Percentiles rank a stretch among this genome's conserved stretches.
Conservation (phyloP, 2,329 filamentous ascomycete genomes). For the Ceratocystis smalleyi region DNA sequence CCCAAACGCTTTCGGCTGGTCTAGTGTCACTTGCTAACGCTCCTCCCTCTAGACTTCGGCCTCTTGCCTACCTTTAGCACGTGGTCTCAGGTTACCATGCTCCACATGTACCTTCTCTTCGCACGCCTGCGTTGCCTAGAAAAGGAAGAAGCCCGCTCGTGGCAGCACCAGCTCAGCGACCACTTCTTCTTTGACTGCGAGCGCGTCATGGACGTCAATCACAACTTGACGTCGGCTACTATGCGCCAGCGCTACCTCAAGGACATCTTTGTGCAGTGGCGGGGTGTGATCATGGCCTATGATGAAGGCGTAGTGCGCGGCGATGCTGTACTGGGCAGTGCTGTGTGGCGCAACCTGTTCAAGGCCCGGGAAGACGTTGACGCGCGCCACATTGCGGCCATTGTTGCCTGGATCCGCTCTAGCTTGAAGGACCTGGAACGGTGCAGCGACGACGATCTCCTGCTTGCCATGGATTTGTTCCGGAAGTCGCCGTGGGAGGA, state of each 20-base stretch:
- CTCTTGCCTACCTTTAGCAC: conserved; percentile 80
- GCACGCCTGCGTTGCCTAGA: conserved; percentile 70
- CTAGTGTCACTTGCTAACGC: conserved; percentile 2
- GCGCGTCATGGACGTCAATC: conserved; percentile 65
- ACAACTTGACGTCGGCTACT: conserved; percentile 48
- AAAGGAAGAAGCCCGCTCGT: conserved; percentile 50
- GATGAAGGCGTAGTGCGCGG: conserved; percentile 66
- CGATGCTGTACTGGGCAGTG: conserved; percentile 62
- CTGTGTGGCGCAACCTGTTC: conserved; percentile 88
- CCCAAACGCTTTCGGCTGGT: neutral
- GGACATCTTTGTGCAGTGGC: conserved; percentile 87
- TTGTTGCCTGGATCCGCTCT: conserved; percentile 42
- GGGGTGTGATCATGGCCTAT: conserved; percentile 68
- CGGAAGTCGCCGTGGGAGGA: conserved; percentile 23
- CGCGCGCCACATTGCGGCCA: conserved; percentile 34
- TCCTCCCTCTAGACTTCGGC: conserved; percentile 44
- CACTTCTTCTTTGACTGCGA: conserved; percentile 89
- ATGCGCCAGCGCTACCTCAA: conserved; percentile 56
- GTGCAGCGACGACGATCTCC: conserved; percentile 31
- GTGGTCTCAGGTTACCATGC: conserved; percentile 90
- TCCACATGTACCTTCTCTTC: conserved; percentile 87
- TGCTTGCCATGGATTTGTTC: conserved; percentile 29
- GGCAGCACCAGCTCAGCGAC: conserved; percentile 83
- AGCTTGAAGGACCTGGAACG: conserved; percentile 34
- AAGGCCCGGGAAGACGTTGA: conserved; percentile 46